A percentile compares a stretch with the other conserved stretches of the same genome.
phyloP scores from a whole-genome alignment of 2,329 filamentous ascomycete genomes.

The Mollisia scopiformis region DNA sequence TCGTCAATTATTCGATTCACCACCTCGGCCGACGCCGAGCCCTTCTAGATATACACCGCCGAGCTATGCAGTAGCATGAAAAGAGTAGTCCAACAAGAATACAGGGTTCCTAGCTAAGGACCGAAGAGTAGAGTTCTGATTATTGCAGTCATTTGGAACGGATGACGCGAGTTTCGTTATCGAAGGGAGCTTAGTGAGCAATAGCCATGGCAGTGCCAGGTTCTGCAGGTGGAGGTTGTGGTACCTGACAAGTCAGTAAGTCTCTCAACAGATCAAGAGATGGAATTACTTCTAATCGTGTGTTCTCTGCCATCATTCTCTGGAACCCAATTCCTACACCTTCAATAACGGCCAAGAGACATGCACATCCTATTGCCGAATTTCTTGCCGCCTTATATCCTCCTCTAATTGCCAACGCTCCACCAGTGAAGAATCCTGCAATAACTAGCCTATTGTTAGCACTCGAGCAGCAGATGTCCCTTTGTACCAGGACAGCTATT shows the following conservation, averaged over 20 bases:
- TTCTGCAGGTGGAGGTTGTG: slow-evolving; percentile 36
- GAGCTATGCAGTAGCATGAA: slow-evolving; percentile 33
- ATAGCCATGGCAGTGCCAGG: slow-evolving; percentile 33
- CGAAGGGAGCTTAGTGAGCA: slow-evolving; percentile 17
- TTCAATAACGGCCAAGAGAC: slow-evolving; percentile 93
- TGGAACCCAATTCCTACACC: slow-evolving; percentile 96
- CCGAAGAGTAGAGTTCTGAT: slow-evolving; percentile 37
- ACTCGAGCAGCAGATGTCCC: background rate
- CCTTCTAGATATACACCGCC: slow-evolving; percentile 33
- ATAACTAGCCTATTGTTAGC: slow-evolving; percentile 58
- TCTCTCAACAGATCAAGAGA: background rate
- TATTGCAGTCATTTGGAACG: slow-evolving; percentile 23
- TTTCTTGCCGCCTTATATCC: slow-evolving; percentile 92
- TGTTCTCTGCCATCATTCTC: slow-evolving; percentile 90
- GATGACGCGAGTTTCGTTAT: slow-evolving; percentile 22
- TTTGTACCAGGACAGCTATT: background rate
- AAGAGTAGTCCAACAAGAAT: slow-evolving; percentile 30
- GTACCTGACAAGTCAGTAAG: slow-evolving; percentile 27
- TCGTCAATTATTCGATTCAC: slow-evolving; percentile 25
- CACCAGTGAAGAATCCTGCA: slow-evolving; percentile 95
- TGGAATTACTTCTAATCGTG: slow-evolving; percentile 72
- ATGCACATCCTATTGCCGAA: slow-evolving; percentile 93
- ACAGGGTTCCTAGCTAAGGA: slow-evolving; percentile 31
- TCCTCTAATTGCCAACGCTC: slow-evolving; percentile 87
- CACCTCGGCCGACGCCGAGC: slow-evolving; percentile 21